Conservation (phyloP, 1,284 basidiomycete species). For the Fomitopsis pinicola region DNA sequence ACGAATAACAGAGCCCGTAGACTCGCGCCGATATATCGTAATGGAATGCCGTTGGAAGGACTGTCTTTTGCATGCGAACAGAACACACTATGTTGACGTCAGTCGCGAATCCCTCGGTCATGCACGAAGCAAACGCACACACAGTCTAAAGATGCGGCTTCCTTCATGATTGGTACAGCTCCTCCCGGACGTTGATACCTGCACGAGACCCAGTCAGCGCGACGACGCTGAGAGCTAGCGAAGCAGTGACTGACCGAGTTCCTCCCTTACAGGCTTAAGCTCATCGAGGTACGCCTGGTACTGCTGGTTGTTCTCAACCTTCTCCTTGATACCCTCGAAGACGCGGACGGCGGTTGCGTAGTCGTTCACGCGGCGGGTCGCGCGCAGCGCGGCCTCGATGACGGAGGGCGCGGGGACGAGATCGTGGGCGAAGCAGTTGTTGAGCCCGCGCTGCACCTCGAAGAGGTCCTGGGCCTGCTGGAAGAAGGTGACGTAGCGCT, state of each 20-base stretch:
- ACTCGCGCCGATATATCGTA: not conserved
- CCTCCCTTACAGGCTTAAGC: constrained; percentile 80
- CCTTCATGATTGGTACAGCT: constrained; percentile 27
- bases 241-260: constrained; percentile 69
- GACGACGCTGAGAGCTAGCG: not conserved
- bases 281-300: constrained; percentile 90
- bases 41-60: not conserved
- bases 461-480: constrained; percentile 91
- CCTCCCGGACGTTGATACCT: constrained; percentile 28
- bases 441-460: constrained; percentile 95
- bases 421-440: constrained; percentile 99
- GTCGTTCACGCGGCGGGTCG: constrained; percentile 92
- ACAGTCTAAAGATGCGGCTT: not conserved
- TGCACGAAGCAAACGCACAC: not conserved
- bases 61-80: constrained; percentile 1
- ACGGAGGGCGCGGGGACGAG: constrained; percentile 90
- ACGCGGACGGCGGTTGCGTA: constrained; percentile 95
- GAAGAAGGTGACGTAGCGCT: constrained; percentile 94
- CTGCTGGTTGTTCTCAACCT: constrained; percentile 94
- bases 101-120: not conserved
- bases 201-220: not conserved
- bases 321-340: constrained; percentile 90
- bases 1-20: not conserved
- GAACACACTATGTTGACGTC: not conserved
- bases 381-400: constrained; percentile 86